A percentile compares a stretch with the other conserved stretches of the same genome.
Evolutionary conservation across 2,329 filamentous ascomycete genomes (phyloP).

Genomic region (Curvularia sp.): DNA sequence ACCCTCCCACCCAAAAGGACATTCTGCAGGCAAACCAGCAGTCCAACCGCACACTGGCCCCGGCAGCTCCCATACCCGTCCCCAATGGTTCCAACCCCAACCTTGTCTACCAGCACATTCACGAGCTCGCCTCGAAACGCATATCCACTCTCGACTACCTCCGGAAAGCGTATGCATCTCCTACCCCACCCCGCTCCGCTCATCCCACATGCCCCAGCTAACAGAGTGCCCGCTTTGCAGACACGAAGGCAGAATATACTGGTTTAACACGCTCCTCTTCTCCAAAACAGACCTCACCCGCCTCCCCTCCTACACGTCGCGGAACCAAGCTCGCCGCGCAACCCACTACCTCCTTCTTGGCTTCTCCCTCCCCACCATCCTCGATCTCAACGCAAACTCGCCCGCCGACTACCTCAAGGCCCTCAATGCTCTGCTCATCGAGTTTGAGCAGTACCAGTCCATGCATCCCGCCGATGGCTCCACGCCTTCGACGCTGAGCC

Average conservation of each 20-base stretch:
- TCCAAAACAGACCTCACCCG: conserved; percentile 79
- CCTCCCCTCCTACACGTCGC: conserved; percentile 84
- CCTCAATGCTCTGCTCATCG: conserved; percentile 81
- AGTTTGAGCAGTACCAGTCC: conserved; percentile 94
- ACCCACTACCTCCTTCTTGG: conserved; percentile 94
- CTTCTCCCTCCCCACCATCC: conserved; percentile 84
- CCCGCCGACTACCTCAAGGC: conserved; percentile 86
- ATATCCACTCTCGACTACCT: conserved; percentile 95
- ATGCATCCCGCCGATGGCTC: conserved; percentile 80
- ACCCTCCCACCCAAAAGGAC: conserved; percentile 41
- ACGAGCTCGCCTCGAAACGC: conserved; percentile 86
- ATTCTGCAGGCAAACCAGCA: conserved; percentile 32
- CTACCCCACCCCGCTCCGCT: not conserved
- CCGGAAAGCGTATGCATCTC: conserved; percentile 76
- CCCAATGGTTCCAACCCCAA: conserved; percentile 58
- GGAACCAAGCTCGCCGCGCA: conserved; percentile 85
- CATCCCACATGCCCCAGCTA: conserved; percentile 11
- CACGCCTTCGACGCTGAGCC: conserved; percentile 71
- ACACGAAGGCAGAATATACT: conserved; percentile 93
- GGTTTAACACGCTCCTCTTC: conserved; percentile 97
- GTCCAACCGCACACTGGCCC: conserved; percentile 35
- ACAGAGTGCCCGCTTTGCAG: conserved; percentile 58
- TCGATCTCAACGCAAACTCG: conserved; percentile 83
- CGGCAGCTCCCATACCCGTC: conserved; percentile 41
- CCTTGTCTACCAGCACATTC: conserved; percentile 71